Conservation (phyloP, 805 yeast species). For the Starmerella apis region DNA sequence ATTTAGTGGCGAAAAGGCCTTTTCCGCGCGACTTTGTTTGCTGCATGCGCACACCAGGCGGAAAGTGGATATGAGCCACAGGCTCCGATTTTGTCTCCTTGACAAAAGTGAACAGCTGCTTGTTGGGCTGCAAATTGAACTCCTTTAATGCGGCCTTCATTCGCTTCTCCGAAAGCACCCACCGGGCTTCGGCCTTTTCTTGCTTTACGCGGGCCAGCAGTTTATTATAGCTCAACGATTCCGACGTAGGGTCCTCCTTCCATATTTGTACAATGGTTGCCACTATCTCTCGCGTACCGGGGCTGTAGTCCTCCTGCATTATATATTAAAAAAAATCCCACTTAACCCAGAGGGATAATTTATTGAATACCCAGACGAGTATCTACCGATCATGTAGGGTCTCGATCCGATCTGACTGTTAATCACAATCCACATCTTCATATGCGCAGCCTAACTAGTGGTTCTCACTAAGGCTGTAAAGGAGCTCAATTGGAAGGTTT, state of each 20-base stretch:
- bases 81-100: constrained; percentile 42
- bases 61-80: constrained; percentile 38
- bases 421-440: not conserved
- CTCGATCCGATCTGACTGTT: not conserved
- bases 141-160: constrained; percentile 45
- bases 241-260: constrained; percentile 57
- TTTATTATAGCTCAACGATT: constrained; percentile 45
- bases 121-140: constrained; percentile 43
- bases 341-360: no score
- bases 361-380: no score
- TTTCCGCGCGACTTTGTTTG: constrained; percentile 49
- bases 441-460: no score
- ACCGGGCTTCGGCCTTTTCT: constrained; percentile 39
- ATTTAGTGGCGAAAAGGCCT: constrained; percentile 45
- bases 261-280: constrained; percentile 54
- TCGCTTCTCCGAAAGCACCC: constrained; percentile 55
- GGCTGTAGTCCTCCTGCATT: constrained; percentile 30
- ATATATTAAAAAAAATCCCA: no score
- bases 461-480: no score
- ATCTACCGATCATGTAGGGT: no score
- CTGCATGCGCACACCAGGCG: constrained; percentile 37
- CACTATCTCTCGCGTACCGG: constrained; percentile 49
- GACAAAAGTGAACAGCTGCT: constrained; percentile 41
- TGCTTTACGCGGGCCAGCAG: constrained; percentile 43
- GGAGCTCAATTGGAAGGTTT: not conserved